Evolutionary conservation across 192 early-diverging fungal species (phyloP).

Genomic region (Linnemannia zychae): DNA sequence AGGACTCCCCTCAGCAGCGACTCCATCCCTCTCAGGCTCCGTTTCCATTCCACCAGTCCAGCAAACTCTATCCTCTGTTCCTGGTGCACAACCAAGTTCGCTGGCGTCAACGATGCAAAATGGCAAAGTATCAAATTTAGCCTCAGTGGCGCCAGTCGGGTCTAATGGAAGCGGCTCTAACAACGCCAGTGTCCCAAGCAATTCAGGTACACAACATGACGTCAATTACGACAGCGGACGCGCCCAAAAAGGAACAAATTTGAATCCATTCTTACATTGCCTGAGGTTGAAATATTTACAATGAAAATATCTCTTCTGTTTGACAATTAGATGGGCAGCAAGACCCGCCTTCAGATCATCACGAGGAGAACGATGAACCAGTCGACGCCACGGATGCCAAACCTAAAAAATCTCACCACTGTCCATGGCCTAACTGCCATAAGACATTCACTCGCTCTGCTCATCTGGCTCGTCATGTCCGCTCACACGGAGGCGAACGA

Average conservation of each 20-base stretch:
- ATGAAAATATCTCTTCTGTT: not conserved
- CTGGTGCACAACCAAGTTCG: not conserved
- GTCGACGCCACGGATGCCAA: constrained; percentile 4
- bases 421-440: constrained; percentile 53
- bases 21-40: not conserved
- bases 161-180: not conserved
- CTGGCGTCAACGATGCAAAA: not conserved
- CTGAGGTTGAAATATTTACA: constrained; percentile 3
- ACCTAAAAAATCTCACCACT: constrained; percentile 49
- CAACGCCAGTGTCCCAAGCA: not conserved
- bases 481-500: constrained; percentile 80
- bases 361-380: constrained; percentile 31
- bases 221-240: not conserved
- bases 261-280: not conserved
- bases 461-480: constrained; percentile 86
- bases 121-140: constrained; percentile 3
- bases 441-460: constrained; percentile 56
- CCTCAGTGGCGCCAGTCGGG: not conserved
- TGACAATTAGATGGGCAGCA: constrained; percentile 10
- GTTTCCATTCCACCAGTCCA: not conserved
- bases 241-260: not conserved
- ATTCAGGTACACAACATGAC: not conserved
- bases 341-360: constrained; percentile 15
- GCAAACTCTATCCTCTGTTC: not conserved
- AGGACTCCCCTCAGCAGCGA: not conserved